Base-by-base conservation (phyloP, 192 early-diverging fungal genomes). In the Cladochytrium replicatum region DNA sequence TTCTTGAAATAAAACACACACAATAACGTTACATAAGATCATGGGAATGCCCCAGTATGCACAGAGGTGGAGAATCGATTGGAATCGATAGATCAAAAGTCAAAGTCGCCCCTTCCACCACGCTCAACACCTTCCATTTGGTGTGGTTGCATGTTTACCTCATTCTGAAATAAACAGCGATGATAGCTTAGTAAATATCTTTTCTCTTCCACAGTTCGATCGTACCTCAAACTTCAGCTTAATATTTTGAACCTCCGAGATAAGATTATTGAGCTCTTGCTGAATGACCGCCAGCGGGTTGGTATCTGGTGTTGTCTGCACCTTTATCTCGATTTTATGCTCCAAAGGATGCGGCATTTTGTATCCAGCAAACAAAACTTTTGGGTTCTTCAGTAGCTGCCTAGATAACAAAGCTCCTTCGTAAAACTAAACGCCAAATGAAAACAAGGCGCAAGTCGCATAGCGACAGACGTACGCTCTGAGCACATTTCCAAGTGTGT, bases 311-410 rank as follows among this genome's bases (percentile, higher is more conserved):
- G 86, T 87, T 1, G 96, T 99, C 55, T 96, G 93, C 21, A 97
- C 75, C 56, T 91, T 96, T 31, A 99, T 59, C 24, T 89, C 64
- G 44, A 96, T 81, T 37, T 83, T 76, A 65, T 94, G 88, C 52
- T 97, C 91, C 2, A 99, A 71, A 29, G 96, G 96, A 61, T 99
- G 96, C 4, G 96, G 93, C 43, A 87, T 66, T 50, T 91, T 88
- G 76, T 99, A 99, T 39, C 93, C 96, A 4, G 90, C 86, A 70
- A 97, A 99, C 19, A 91, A 64, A 0, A 99, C 96, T 51, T 86
- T 86, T 3, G 84, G 81, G 66, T 99, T 84, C 53, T 89, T 82
- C 8, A 97, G 70, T 6, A 99, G 68, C 67, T 88, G 78, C 55
- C 86, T 89, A 59, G 27, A 44, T 31, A 5, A 32, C 17, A 56